Conservation (phyloP, 495 filamentous ascomycete species). For the Daldinia childiae region DNA sequence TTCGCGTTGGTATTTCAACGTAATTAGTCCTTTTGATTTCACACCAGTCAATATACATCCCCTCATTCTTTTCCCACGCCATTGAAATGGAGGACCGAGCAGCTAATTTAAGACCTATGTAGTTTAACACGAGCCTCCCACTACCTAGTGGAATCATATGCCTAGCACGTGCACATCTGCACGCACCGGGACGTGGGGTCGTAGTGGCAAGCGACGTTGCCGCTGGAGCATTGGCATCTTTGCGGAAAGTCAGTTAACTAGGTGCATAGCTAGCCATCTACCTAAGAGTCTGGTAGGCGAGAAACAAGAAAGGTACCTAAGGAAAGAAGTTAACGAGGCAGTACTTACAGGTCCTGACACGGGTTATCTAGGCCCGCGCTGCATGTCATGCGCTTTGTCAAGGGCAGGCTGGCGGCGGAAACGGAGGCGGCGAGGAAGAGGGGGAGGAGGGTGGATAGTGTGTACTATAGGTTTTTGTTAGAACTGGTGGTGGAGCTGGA, state of each 20-base stretch:
- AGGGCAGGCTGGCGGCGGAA: slow-evolving; percentile 1
- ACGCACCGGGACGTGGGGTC: slow-evolving; percentile 40
- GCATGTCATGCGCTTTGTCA: slow-evolving; percentile 29
- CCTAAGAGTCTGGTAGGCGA: too few species aligned
- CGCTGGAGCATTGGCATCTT: slow-evolving; percentile 28
- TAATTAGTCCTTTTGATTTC: not conserved
- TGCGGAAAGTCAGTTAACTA: not conserved
- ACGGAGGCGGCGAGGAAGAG: not conserved
- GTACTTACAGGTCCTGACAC: slow-evolving; percentile 23
- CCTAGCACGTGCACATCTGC: slow-evolving; percentile 38
- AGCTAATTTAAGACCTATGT: not conserved
- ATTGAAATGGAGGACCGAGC: not conserved
- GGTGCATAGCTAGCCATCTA: too few species aligned
- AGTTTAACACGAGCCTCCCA: not conserved
- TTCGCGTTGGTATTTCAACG: not conserved
- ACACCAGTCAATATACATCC: not conserved
- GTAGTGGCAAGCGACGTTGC: slow-evolving; percentile 33
- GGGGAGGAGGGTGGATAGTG: slow-evolving; percentile 8
- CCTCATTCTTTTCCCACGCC: not conserved
- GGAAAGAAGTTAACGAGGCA: too few species aligned
- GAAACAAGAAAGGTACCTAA: too few species aligned
- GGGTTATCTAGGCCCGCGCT: slow-evolving; percentile 33
- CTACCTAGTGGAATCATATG: not conserved
- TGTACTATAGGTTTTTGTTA: slow-evolving; percentile 10
- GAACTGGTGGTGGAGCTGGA: too few species aligned